phyloP scores from a whole-genome alignment of 2,329 filamentous ascomycete species.

The Leptographium procerum region DNA sequence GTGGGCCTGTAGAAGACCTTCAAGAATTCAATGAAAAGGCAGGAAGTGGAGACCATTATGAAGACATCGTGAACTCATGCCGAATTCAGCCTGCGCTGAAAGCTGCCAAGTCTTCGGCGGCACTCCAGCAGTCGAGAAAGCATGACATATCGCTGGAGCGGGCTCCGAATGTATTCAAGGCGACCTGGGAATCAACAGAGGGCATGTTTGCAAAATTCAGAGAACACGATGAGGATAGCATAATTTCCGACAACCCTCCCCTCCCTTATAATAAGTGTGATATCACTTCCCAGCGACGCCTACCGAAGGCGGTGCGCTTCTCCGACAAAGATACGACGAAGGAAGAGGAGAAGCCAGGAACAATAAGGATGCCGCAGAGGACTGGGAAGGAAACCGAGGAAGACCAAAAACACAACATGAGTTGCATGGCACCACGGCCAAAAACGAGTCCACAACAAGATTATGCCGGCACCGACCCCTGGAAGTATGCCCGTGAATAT shows the following conservation, averaged over 20 bases:
- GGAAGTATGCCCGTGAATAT: constrained; percentile 10
- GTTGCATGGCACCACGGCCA: neutral
- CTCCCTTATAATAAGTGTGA: neutral
- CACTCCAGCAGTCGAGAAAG: neutral
- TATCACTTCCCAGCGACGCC: constrained; percentile 1
- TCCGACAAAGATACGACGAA: constrained; percentile 1
- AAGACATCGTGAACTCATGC: neutral
- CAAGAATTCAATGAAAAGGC: neutral
- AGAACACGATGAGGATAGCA: neutral
- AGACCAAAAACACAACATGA: neutral
- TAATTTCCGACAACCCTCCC: neutral
- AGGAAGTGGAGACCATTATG: neutral
- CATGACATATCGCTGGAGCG: neutral
- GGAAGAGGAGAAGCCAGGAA: neutral
- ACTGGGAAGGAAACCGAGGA: neutral
- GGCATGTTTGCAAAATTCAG: constrained; percentile 10
- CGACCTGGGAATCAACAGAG: constrained; percentile 12
- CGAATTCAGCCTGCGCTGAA: neutral
- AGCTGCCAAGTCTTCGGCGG: neutral
- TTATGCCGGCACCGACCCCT: constrained; percentile 3
- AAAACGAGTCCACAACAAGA: too few species aligned
- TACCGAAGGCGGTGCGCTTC: constrained; percentile 12
- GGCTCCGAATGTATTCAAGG: constrained; percentile 3
- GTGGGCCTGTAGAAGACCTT: neutral
- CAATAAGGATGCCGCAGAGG: neutral